A percentile compares a stretch with the other conserved stretches of the same genome.
These are phyloP conservation scores for Xylariaceae sp. DNA, from an alignment of 2,329 filamentous ascomycete genomes.

Conservation along the genomic window DNA sequence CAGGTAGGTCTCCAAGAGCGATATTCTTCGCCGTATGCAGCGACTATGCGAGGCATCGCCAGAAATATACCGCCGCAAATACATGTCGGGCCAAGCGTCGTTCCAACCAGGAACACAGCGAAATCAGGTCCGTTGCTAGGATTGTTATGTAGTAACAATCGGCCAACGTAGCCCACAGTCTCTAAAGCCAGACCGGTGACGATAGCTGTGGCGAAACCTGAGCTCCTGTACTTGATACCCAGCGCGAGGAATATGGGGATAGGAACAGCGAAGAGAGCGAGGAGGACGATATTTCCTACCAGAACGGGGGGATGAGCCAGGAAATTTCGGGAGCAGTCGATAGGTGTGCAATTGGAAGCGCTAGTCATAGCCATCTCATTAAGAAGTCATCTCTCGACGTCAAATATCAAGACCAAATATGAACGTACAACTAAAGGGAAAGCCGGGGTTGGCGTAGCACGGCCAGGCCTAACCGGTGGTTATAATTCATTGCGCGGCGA, in stretches of 20 bases:
- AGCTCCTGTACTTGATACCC: constrained; percentile 39
- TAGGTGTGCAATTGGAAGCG: constrained; percentile 20
- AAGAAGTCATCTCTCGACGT: constrained; percentile 16
- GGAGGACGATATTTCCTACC: constrained; percentile 40
- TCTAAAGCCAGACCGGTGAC: constrained; percentile 42
- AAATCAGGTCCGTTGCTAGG: constrained; percentile 38
- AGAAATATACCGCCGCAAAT: constrained; percentile 43
- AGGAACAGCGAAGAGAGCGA: constrained; percentile 39
- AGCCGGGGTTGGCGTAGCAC: neutral
- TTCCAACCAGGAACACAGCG: constrained; percentile 44
- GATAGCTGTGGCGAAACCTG: constrained; percentile 40
- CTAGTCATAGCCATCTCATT: constrained; percentile 27
- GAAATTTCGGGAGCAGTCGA: constrained; percentile 29
- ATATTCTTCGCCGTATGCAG: constrained; percentile 44
- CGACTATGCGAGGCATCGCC: constrained; percentile 44
- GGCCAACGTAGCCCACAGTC: constrained; percentile 44
- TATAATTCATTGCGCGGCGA: constrained; percentile 9
- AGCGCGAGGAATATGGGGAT: constrained; percentile 38
- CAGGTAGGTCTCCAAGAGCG: constrained; percentile 35
- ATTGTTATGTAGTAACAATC: constrained; percentile 39
- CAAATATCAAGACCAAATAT: constrained; percentile 2
- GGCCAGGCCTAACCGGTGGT: constrained; percentile 2
- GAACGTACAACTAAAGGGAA: neutral
- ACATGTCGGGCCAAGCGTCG: constrained; percentile 44
- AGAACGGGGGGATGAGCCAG: constrained; percentile 37